These are phyloP conservation scores for Lentinula guzmanii DNA, from an alignment of 768 basidiomycete species.

Conservation along the genomic window DNA sequence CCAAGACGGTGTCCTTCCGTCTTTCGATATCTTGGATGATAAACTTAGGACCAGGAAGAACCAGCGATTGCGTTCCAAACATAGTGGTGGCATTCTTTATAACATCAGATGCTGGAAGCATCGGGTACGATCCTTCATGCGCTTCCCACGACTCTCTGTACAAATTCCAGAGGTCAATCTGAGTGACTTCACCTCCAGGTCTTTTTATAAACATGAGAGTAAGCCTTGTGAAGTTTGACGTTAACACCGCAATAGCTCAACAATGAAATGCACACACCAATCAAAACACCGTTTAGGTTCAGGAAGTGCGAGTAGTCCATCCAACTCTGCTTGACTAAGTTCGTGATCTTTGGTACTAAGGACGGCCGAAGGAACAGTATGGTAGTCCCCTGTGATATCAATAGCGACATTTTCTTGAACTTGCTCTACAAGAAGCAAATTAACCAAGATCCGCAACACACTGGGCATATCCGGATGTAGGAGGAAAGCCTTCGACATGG, in stretches of 20 bases:
- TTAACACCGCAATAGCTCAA: background rate
- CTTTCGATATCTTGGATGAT: slow-evolving; percentile 84
- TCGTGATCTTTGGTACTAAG: slow-evolving; percentile 52
- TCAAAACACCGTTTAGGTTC: slow-evolving; percentile 82
- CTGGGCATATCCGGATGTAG: slow-evolving; percentile 65
- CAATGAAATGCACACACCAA: slow-evolving; percentile 43
- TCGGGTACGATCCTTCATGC: slow-evolving; percentile 45
- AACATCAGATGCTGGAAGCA: slow-evolving; percentile 85
- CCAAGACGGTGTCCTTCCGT: slow-evolving; percentile 48
- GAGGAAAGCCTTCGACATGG: slow-evolving; percentile 75
- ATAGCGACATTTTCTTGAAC: slow-evolving; percentile 59
- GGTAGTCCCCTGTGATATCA: slow-evolving; percentile 55
- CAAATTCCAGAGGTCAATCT: slow-evolving; percentile 93
- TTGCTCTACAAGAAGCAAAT: slow-evolving; percentile 65
- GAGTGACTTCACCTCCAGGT: slow-evolving; percentile 76
- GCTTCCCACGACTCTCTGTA: slow-evolving; percentile 82
- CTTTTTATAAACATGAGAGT: slow-evolving; percentile 77
- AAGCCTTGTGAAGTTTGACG: slow-evolving; percentile 59
- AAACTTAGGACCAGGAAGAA: slow-evolving; percentile 70
- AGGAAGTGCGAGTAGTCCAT: slow-evolving; percentile 44
- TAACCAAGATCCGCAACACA: slow-evolving; percentile 62
- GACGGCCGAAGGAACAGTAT: slow-evolving; percentile 50
- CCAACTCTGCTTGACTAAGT: slow-evolving; percentile 65
- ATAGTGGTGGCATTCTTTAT: slow-evolving; percentile 81
- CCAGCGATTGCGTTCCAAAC: slow-evolving; percentile 87